phyloP scores from a whole-genome alignment of 2,329 filamentous ascomycete genomes.

The Paecilomyces sp. region DNA sequence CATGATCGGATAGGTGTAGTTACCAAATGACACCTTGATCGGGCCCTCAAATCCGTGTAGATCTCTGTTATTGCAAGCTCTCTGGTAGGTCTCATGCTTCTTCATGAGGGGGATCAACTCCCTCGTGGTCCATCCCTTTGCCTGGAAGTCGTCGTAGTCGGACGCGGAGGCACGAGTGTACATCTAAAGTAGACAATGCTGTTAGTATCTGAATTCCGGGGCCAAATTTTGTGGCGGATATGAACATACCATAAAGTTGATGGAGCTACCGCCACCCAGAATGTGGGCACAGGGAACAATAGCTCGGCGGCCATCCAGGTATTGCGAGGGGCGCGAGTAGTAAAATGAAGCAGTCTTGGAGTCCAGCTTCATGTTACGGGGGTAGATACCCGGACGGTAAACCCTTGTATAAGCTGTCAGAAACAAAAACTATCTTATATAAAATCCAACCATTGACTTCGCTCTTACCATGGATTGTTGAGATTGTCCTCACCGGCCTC shows the following conservation, averaged over 20 bases:
- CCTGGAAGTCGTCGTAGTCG: constrained; percentile 72
- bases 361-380: constrained; percentile 72
- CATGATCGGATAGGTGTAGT: constrained; percentile 75
- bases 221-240: background rate
- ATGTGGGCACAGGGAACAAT: constrained; percentile 70
- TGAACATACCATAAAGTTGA: constrained; percentile 63
- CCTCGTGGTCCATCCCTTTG: constrained; percentile 71
- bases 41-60: constrained; percentile 72
- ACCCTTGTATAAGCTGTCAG: constrained; percentile 43
- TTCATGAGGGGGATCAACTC: constrained; percentile 69
- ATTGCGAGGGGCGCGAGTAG: constrained; percentile 66
- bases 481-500: constrained; percentile 66
- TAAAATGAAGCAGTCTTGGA: constrained; percentile 79
- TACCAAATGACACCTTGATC: constrained; percentile 75
- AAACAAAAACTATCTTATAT: background rate
- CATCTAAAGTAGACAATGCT: constrained; percentile 43
- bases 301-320: constrained; percentile 62
- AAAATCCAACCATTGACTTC: background rate
- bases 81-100: constrained; percentile 74
- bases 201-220: background rate
- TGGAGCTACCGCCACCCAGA: constrained; percentile 64
- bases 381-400: constrained; percentile 67
- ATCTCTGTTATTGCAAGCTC: constrained; percentile 53
- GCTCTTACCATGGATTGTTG: constrained; percentile 60
- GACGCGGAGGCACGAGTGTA: constrained; percentile 65